Evolutionary conservation across 129 eudicot genomes (phyloP).

Genomic region (Chrysanthemum lavandulifolium): DNA sequence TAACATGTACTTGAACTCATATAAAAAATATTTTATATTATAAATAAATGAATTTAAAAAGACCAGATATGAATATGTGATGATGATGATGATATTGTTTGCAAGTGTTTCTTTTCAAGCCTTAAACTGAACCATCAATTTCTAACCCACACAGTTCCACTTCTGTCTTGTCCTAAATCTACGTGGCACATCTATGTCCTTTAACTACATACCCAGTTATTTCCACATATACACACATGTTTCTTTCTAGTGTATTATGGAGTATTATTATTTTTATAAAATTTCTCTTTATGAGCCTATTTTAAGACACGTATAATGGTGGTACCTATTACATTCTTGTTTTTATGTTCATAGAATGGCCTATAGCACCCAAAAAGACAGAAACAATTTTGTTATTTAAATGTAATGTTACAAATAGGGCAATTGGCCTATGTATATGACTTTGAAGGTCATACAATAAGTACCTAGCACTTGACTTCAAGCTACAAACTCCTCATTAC

Average conservation of each 20-base stretch:
- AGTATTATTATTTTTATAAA: too few relatives aligned
- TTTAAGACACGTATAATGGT: too few relatives aligned
- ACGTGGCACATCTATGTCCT: constrained; percentile 34
- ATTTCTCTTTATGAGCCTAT: too few relatives aligned
- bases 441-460: too few relatives aligned
- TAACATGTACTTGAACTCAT: constrained; percentile 26
- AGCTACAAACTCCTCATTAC: neutral
- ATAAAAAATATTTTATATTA: constrained; percentile 8
- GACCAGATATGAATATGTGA: constrained; percentile 4
- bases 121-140: constrained; percentile 26
- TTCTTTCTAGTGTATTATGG: too few relatives aligned
- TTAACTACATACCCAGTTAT: neutral
- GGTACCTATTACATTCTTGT: too few relatives aligned
- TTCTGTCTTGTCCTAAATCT: constrained; percentile 15
- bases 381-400: too few relatives aligned
- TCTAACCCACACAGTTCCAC: constrained; percentile 8
- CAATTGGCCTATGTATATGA: too few relatives aligned
- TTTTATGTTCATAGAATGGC: too few relatives aligned
- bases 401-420: too few relatives aligned
- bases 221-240: too few relatives aligned
- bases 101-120: constrained; percentile 20
- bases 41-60: constrained; percentile 19
- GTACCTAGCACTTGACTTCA: neutral
- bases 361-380: too few relatives aligned
- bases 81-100: constrained; percentile 21